These are phyloP conservation scores for Pholiota adiposa DNA, from an alignment of 1,284 basidiomycete species.

Conservation along the genomic window DNA sequence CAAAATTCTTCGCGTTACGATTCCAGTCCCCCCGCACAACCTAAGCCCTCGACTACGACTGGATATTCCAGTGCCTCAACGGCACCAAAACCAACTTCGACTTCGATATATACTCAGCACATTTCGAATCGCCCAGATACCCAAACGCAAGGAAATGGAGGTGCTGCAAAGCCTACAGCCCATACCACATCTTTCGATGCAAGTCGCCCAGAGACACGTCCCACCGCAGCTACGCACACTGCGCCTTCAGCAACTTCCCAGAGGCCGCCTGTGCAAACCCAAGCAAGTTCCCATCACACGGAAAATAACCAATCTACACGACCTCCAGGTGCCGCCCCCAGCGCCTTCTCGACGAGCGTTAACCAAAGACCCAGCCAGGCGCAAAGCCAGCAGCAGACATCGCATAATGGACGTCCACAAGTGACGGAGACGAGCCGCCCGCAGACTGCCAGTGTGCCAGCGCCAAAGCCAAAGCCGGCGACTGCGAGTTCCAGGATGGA, in stretches of 20 bases:
- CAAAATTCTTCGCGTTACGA: conserved; percentile 1
- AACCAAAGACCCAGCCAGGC: conserved; percentile 3
- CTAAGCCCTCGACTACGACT: neutral
- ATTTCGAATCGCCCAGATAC: neutral
- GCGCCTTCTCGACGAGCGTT: neutral
- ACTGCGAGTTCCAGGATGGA: neutral
- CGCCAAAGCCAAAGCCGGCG: conserved; percentile 4
- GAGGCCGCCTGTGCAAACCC: neutral
- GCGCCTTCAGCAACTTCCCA: neutral
- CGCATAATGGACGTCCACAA: neutral
- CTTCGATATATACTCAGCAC: conserved; percentile 12
- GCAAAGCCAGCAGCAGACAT: neutral
- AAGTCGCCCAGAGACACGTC: neutral
- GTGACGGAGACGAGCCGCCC: conserved; percentile 1
- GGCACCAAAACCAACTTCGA: conserved; percentile 5
- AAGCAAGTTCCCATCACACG: neutral
- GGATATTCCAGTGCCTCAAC: neutral
- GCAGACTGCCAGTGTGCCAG: neutral
- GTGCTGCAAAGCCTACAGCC: neutral
- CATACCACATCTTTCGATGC: neutral
- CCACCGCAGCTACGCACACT: neutral
- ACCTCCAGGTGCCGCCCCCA: conserved; percentile 4
- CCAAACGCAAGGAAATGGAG: neutral
- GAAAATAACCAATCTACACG: neutral
- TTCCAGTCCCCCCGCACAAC: neutral